A percentile compares a stretch with the other conserved stretches of the same genome.
Evolutionary conservation across 495 filamentous ascomycete genomes (phyloP).

Genomic region (Penicillium angulare): DNA sequence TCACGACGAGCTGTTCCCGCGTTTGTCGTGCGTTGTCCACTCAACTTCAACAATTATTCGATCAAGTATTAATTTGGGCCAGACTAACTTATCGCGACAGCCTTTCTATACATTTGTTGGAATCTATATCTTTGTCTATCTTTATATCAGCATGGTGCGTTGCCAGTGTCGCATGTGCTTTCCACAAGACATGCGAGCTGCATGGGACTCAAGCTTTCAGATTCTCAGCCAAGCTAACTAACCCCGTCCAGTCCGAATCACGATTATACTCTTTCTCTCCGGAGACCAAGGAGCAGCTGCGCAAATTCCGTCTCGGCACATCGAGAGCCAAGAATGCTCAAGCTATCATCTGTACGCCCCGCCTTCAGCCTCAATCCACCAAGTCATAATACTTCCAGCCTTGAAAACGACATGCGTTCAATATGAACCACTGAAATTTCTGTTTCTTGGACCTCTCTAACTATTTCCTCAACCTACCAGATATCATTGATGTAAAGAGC

Average conservation of each 20-base stretch:
- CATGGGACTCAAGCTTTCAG: neutral
- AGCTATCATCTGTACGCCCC: conserved; percentile 84
- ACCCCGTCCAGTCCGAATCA: conserved; percentile 68
- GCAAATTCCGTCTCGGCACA: conserved; percentile 89
- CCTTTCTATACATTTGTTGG: too few species aligned
- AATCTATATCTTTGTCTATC: too few species aligned
- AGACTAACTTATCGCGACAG: neutral
- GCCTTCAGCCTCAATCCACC: neutral
- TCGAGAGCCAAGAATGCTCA: conserved; percentile 85
- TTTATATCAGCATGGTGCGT: neutral
- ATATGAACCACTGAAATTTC: neutral
- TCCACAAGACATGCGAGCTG: neutral
- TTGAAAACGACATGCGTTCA: too few species aligned
- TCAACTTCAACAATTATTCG: neutral
- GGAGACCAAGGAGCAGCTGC: conserved; percentile 79
- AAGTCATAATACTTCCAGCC: too few species aligned
- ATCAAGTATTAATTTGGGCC: neutral
- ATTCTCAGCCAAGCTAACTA: neutral
- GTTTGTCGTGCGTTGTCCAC: conserved; percentile 8
- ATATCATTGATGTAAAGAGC: conserved; percentile 75
- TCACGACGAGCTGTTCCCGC: conserved; percentile 6
- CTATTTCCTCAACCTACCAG: conserved; percentile 11
- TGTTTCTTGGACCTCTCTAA: neutral
- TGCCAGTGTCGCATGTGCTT: neutral
- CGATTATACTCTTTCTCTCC: conserved; percentile 90